A percentile compares a stretch with the other conserved stretches of the same genome.
Evolutionary conservation across 192 early-diverging fungal genomes (phyloP).

Genomic region (Piromyces finnis): DNA sequence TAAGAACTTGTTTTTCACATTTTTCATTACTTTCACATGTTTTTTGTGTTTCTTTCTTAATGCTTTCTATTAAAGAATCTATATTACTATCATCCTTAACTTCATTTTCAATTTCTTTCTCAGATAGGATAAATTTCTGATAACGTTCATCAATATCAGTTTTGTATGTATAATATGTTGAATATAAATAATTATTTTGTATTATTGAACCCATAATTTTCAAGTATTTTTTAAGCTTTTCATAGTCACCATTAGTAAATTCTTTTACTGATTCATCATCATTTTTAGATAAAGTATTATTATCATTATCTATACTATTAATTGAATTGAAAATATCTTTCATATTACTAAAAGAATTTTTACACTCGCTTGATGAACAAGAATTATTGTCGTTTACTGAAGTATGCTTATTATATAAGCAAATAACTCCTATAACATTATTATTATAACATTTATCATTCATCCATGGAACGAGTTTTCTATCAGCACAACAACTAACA

Average conservation of each 20-base stretch:
- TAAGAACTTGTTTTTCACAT: not conserved
- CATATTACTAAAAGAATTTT: not conserved
- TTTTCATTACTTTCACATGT: not conserved
- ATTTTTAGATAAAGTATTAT: not conserved
- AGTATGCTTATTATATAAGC: not conserved
- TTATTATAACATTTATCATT: not conserved
- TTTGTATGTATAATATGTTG: not conserved
- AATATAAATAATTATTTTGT: not conserved
- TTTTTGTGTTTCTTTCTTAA: not conserved
- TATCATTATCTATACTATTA: not conserved
- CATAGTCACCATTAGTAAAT: not conserved
- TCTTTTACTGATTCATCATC: no score
- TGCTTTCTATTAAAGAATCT: not conserved
- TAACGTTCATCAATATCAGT: not conserved
- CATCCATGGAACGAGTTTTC: not conserved
- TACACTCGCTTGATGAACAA: not conserved
- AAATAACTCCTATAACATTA: not conserved
- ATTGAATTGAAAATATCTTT: not conserved
- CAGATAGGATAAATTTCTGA: not conserved
- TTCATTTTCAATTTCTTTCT: not conserved
- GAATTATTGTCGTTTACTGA: not conserved
- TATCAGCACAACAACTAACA: not conserved
- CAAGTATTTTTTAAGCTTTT: not conserved
- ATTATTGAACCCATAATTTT: not conserved
- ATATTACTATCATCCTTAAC: not conserved